These are phyloP conservation scores for Euptelea pleiosperma DNA, from an alignment of 164 flowering plant species.

Conservation along the genomic window DNA sequence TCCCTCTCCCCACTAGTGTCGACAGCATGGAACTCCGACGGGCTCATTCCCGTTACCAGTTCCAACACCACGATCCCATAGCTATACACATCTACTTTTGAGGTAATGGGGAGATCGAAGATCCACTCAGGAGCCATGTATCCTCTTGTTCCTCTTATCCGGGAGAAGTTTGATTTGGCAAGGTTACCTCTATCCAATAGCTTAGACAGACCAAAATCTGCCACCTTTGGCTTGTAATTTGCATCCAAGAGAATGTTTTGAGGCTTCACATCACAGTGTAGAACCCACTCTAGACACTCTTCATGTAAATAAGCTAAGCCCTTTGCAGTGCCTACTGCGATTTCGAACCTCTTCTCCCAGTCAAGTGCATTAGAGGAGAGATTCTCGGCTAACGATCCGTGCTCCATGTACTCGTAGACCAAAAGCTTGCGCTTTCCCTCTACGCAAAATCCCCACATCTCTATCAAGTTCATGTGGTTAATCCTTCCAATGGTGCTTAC, in stretches of 20 bases:
- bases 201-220: too few relatives aligned
- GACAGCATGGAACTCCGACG: too few relatives aligned
- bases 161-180: too few relatives aligned
- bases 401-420: slow-evolving; percentile 32
- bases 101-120: too few relatives aligned
- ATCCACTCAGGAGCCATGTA: too few relatives aligned
- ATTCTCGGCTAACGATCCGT: slow-evolving; percentile 26
- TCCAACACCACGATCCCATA: slow-evolving; percentile 42
- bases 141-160: too few relatives aligned
- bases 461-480: slow-evolving; percentile 30
- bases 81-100: too few relatives aligned
- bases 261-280: slow-evolving; percentile 34
- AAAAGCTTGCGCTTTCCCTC: slow-evolving; percentile 23
- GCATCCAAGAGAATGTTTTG: slow-evolving; percentile 30
- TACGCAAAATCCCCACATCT: slow-evolving; percentile 29
- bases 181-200: too few relatives aligned
- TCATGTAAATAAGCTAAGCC: slow-evolving; percentile 34
- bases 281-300: slow-evolving; percentile 39
- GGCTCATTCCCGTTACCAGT: too few relatives aligned
- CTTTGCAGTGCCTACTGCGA: slow-evolving; percentile 28
- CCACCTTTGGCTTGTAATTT: too few relatives aligned
- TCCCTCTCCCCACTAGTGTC: slow-evolving; percentile 19
- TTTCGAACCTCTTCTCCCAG: slow-evolving; percentile 17
- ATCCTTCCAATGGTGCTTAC: slow-evolving; percentile 21
- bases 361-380: slow-evolving; percentile 15